phyloP scores from a whole-genome alignment of 148 eudicot species.

The Chenopodium quinoa region DNA sequence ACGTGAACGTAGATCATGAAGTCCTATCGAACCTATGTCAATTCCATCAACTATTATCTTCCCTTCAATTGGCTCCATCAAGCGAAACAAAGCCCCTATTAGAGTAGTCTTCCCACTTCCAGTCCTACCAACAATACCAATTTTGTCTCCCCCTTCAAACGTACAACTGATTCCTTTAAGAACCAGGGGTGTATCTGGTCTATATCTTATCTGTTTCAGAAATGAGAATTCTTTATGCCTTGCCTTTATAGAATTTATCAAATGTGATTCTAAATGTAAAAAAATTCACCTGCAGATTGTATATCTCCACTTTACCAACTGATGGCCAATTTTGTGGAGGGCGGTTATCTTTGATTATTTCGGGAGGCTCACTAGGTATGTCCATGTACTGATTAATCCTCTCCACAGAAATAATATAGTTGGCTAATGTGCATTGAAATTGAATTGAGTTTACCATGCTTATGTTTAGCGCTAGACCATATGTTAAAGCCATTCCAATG shows the following conservation, averaged over 20 bases:
- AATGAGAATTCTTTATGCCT: neutral
- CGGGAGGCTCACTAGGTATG: constrained; percentile 87
- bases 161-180: constrained; percentile 72
- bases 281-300: constrained; percentile 20
- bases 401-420: constrained; percentile 78
- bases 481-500: constrained; percentile 87
- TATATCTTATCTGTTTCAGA: constrained; percentile 53
- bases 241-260: neutral
- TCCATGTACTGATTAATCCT: constrained; percentile 83
- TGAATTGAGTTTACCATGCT: constrained; percentile 65
- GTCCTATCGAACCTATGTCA: constrained; percentile 68
- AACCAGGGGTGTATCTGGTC: constrained; percentile 64
- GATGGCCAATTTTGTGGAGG: constrained; percentile 78
- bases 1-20: constrained; percentile 75
- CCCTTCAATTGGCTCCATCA: constrained; percentile 72
- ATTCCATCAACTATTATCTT: constrained; percentile 71
- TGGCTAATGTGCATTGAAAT: constrained; percentile 68
- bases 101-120: constrained; percentile 91
- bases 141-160: constrained; percentile 60
- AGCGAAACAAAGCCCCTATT: constrained; percentile 76
- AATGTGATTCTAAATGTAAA: neutral
- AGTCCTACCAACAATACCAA: constrained; percentile 60
- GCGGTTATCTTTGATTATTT: constrained; percentile 54
- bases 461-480: constrained; percentile 78
- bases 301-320: constrained; percentile 75